These are phyloP conservation scores for Gymnopilus dilepis DNA, from an alignment of 768 basidiomycete genomes.

Conservation along the genomic window DNA sequence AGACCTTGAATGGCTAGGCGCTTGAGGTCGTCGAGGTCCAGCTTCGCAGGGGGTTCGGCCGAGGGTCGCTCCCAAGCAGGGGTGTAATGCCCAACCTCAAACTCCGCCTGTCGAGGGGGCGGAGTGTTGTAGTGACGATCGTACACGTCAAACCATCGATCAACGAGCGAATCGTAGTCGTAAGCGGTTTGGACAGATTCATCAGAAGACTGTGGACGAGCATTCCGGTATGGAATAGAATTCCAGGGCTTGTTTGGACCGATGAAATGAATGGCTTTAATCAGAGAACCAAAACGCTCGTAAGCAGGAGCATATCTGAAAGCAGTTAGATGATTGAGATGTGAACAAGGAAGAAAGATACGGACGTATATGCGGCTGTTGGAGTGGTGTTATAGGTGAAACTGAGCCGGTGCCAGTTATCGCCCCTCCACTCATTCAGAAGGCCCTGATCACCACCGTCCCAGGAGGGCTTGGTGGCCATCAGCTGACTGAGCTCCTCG, in stretches of 20 bases:
- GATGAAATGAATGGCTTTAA: constrained; percentile 91
- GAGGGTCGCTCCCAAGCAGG: constrained; percentile 74
- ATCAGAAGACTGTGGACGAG: constrained; percentile 29
- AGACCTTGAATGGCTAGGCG: constrained; percentile 66
- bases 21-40: constrained; percentile 70
- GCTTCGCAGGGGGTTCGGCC: constrained; percentile 25
- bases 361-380: constrained; percentile 94
- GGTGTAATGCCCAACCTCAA: constrained; percentile 69
- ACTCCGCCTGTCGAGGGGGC: constrained; percentile 47
- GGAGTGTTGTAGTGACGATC: constrained; percentile 83
- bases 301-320: constrained; percentile 95
- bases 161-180: constrained; percentile 81
- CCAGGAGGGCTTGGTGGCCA: constrained; percentile 86
- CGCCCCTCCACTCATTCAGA: constrained; percentile 92
- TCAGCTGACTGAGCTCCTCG: constrained; percentile 66
- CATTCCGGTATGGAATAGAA: constrained; percentile 64
- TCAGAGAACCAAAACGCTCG: constrained; percentile 87
- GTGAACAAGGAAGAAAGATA: constrained; percentile 32
- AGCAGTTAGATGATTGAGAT: constrained; percentile 30
- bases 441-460: constrained; percentile 99
- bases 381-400: constrained; percentile 99
- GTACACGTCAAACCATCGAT: constrained; percentile 91
- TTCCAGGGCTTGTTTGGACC: constrained; percentile 97
- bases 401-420: constrained; percentile 90
- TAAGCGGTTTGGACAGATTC: constrained; percentile 56